A percentile compares a stretch with the other conserved stretches of the same genome.
These are phyloP conservation scores for Staphylotrichum longicolle DNA, from an alignment of 495 filamentous ascomycete genomes.

Conservation along the genomic window DNA sequence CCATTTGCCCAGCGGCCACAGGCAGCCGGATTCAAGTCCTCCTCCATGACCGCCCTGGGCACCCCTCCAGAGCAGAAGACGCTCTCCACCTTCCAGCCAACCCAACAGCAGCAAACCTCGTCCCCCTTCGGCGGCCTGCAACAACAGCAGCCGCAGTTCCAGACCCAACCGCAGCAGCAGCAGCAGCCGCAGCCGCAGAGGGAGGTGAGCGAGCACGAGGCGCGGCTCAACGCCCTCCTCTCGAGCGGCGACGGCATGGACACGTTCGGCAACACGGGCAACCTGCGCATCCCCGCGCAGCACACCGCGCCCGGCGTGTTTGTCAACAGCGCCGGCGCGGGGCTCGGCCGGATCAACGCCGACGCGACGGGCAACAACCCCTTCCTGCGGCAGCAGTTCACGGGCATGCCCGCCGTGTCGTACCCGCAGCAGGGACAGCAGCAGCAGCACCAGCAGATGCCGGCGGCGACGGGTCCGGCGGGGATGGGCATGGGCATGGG, in stretches of 20 bases:
- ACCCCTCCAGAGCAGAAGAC: slow-evolving; percentile 70
- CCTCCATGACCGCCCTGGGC: slow-evolving; percentile 62
- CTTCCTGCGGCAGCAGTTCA: slow-evolving; percentile 77
- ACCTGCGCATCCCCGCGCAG: slow-evolving; percentile 92
- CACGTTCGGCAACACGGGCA: slow-evolving; percentile 93
- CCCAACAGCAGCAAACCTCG: slow-evolving; percentile 15
- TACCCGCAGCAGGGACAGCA: slow-evolving; percentile 31
- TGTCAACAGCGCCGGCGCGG: slow-evolving; percentile 87
- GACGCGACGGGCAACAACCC: slow-evolving; percentile 87
- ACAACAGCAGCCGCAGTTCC: slow-evolving; percentile 1
- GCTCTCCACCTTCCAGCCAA: slow-evolving; percentile 47
- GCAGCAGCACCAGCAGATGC: slow-evolving; percentile 51
- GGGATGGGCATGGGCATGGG: slow-evolving; percentile 39
- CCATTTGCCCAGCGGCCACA: slow-evolving; percentile 68
- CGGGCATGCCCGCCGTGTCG: slow-evolving; percentile 67
- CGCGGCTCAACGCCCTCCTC: slow-evolving; percentile 87
- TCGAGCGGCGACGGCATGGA: slow-evolving; percentile 86
- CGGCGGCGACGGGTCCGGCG: slow-evolving; percentile 76
- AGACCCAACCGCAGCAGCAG: slow-evolving; percentile 26
- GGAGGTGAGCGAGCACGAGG: slow-evolving; percentile 70
- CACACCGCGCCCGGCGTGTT: slow-evolving; percentile 97
- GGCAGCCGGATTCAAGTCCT: slow-evolving; percentile 41
- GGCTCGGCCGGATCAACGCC: slow-evolving; percentile 63
- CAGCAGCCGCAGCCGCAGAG: slow-evolving; percentile 50
- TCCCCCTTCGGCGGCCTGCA: slow-evolving; percentile 29